Base-by-base conservation (phyloP, 805 yeast genomes). In the Candida ortonii region DNA sequence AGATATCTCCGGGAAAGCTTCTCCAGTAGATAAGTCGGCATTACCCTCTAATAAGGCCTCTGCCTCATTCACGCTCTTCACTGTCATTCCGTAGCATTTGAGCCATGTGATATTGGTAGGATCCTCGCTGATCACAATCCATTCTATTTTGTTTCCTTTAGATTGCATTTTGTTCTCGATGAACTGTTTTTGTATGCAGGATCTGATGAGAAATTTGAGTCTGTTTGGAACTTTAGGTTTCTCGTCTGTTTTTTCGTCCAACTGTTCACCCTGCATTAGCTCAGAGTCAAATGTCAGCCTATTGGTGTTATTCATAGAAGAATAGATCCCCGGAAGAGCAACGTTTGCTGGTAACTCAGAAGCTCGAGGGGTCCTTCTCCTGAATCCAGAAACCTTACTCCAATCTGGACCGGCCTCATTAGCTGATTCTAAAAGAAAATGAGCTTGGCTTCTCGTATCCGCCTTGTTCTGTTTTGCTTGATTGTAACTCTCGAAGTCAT, bases 101-200 rank as follows among this genome's bases (percentile, higher is more conserved):
- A 73, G 62, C 86, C 84, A 70, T 26, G 70, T 65, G 36, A 62
- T 59, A 11, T 78, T 68, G 3, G 68, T 63, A 2, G 67, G 50
- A 46, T 80, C 85, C 52, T 82, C 90, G 5, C 85, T 71, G 5
- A 81, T 66, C 16, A 80, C 55, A 16, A 64, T 61, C 88, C 88
- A 82, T 13, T 49, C 42, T 24, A 43, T 41, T 18, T 34, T 49
- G 7, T 57, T 57, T 9, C 24, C n/a, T 1, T 13, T 17, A 2
- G 33, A 13, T 3, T 23, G 20, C 7, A 47, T 44, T 22, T 56
- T 60, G 22, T 61, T 61, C 27, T 70, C 72, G 25, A 71, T 45
- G 36, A 61, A 69, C 31, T 67, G 64, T 52, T 78, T 78, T 41
- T 71, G 74, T 21, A 79, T 59, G 47, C 81, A 76, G 7, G 84